Percentiles rank a stretch among this genome's conserved stretches.
Conservation (phyloP, 805 yeast genomes). For the Saturnispora sekii region DNA sequence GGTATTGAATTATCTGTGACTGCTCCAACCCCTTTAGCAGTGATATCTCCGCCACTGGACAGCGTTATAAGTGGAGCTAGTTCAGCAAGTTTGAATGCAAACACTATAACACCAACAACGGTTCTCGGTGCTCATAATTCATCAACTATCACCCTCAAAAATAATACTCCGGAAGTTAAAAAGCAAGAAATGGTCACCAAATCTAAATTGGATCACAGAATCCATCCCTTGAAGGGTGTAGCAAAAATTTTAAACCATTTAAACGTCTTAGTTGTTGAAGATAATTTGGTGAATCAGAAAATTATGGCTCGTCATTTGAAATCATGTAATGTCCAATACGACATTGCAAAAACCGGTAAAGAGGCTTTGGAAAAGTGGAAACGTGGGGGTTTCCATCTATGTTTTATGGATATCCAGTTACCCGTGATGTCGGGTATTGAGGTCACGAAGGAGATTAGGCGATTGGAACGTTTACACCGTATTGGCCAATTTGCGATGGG, state of each 20-base stretch:
- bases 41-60: not conserved
- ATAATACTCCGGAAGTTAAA: not conserved
- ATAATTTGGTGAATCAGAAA: slow-evolving; percentile 87
- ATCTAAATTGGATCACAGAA: slow-evolving; percentile 7
- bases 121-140: not conserved
- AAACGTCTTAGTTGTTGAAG: slow-evolving; percentile 90
- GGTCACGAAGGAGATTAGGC: slow-evolving; percentile 84
- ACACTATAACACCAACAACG: slow-evolving; percentile 1
- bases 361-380: slow-evolving; percentile 95
- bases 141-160: not conserved
- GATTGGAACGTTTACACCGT: slow-evolving; percentile 68
- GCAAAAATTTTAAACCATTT: slow-evolving; percentile 77
- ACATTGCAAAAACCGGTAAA: slow-evolving; percentile 84
- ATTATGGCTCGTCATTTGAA: slow-evolving; percentile 83
- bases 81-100: not conserved
- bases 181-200: not conserved
- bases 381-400: slow-evolving; percentile 87
- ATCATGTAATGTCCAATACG: slow-evolving; percentile 74
- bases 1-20: not conserved
- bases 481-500: slow-evolving; percentile 49
- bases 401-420: slow-evolving; percentile 93
- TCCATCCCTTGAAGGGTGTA: slow-evolving; percentile 6
- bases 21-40: slow-evolving; percentile 3
- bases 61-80: slow-evolving; percentile 2
- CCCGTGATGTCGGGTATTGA: slow-evolving; percentile 96